Percentiles rank a stretch among this genome's conserved stretches.
Evolutionary conservation across 2,329 filamentous ascomycete species (phyloP).

Genomic region (Chaetoscypha palmicola): DNA sequence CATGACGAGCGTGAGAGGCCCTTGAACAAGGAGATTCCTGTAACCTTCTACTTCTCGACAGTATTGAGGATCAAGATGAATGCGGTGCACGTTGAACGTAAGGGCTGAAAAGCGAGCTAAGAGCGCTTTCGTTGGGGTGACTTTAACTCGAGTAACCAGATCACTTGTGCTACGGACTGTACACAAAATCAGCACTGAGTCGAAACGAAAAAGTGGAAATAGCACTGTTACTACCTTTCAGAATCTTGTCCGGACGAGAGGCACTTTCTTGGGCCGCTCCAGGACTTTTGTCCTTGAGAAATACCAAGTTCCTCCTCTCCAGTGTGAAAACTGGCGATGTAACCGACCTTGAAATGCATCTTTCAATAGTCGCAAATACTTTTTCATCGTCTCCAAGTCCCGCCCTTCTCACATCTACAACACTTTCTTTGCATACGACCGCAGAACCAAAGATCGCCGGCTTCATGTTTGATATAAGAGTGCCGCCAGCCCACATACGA

Average conservation of each 20-base stretch:
- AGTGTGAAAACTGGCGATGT: too few species aligned
- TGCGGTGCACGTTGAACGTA: slow-evolving; percentile 85
- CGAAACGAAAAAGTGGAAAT: slow-evolving; percentile 10
- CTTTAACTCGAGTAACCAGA: slow-evolving; percentile 46
- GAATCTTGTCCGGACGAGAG: slow-evolving; percentile 14
- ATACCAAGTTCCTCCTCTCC: slow-evolving; percentile 57
- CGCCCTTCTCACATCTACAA: slow-evolving; percentile 28
- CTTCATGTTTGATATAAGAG: too few species aligned
- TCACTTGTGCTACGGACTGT: too few species aligned
- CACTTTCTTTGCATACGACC: too few species aligned
- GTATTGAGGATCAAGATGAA: slow-evolving; percentile 75
- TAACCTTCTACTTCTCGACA: slow-evolving; percentile 67
- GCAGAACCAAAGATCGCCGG: too few species aligned
- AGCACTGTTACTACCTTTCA: slow-evolving; percentile 23
- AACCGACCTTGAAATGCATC: slow-evolving; percentile 8
- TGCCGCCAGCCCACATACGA: slow-evolving; percentile 85
- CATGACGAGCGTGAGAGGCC: slow-evolving; percentile 71
- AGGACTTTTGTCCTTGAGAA: slow-evolving; percentile 43
- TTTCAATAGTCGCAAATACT: slow-evolving; percentile 27
- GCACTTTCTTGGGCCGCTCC: slow-evolving; percentile 14
- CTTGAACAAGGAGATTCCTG: slow-evolving; percentile 72
- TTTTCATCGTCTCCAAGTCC: slow-evolving; percentile 25
- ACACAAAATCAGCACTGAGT: too few species aligned
- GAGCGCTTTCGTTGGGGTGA: slow-evolving; percentile 62
- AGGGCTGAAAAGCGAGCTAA: slow-evolving; percentile 89